Base-by-base conservation (phyloP, 2,329 filamentous ascomycete genomes). In the Fusarium longipes region DNA sequence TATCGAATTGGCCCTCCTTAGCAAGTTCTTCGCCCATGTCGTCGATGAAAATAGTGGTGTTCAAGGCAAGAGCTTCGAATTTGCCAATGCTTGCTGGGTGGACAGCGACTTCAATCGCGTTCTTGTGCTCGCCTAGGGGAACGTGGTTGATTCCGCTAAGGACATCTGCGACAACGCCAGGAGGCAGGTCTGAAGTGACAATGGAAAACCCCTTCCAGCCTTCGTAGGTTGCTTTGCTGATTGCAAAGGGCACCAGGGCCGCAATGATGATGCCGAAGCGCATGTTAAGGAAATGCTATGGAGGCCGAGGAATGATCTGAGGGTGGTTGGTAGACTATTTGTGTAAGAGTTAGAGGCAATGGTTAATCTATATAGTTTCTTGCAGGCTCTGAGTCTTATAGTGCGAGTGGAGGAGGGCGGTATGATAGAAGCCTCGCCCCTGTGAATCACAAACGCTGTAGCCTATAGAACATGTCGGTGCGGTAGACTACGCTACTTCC, bases 201-300 rank as follows among this genome's bases (percentile, higher is more conserved):
- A 76, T 67, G 18, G 65, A 70, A 38, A 62, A 74, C 5, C 63
- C 67, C 47, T 74, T 73, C 71, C 73, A 74, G 8, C 71, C 70
- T 25, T 74, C 50, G 35, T 74, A 74, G 2, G 71, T 70, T 12
- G 70, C 60, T 33, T 66, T 71, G 35, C 69, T 61, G 1, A 48
- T 38, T 14, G 18, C 64, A 9, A 72, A n/a, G 10, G 69, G 67
- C 18, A 59, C 11, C 9, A 63, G n/a, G 12, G 68, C 22, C 8
- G 59, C 59, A 2, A 65, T 6, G 10, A 50, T 17, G 17, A 42
- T 40, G 29, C 32, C 32, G 44, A 57, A 27, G 22, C 50, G 44
- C 69, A 71, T 71, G 20, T 39, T 32, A 24, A 29, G 2, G 18
- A 8, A 2, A 9, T 33, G 2, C 8, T 11, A 25, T 17, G 27